These are phyloP conservation scores for Penicillium sp. DNA, from an alignment of 2,329 filamentous ascomycete genomes.

Conservation along the genomic window DNA sequence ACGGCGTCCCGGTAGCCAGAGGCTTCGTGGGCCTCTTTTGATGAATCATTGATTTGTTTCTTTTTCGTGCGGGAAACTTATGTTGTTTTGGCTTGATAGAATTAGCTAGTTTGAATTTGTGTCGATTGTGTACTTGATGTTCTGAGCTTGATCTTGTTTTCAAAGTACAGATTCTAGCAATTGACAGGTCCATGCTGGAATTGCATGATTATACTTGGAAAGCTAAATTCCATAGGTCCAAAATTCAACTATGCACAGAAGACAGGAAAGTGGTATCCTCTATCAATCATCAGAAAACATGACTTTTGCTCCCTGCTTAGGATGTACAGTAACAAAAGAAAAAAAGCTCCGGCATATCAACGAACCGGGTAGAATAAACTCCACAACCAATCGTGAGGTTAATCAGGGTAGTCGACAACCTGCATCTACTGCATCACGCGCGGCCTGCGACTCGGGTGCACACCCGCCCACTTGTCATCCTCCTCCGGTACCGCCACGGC, in stretches of 20 bases:
- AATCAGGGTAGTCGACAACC: no score
- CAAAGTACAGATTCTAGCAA: not conserved
- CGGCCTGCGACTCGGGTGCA: constrained; percentile 45
- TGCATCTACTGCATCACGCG: constrained; percentile 27
- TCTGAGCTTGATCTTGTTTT: not conserved
- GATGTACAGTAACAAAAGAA: constrained; percentile 9
- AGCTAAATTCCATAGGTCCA: not conserved
- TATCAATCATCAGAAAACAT: constrained; percentile 5
- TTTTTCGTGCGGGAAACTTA: constrained; percentile 15
- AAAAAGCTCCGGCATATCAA: not conserved
- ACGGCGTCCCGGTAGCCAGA: constrained; percentile 34
- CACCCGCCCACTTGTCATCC: constrained; percentile 32
- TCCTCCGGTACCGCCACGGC: constrained; percentile 10
- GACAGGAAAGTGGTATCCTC: constrained; percentile 7
- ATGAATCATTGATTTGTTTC: constrained; percentile 27
- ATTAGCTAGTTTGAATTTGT: not conserved
- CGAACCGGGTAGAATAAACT: not conserved
- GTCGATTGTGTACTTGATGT: not conserved
- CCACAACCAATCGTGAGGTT: not conserved
- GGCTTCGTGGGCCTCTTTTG: constrained; percentile 24
- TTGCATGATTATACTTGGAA: not conserved
- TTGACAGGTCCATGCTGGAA: not conserved
- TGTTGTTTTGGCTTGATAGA: constrained; percentile 8
- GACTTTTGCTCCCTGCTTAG: constrained; percentile 1
- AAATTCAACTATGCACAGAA: constrained; percentile 3